Conservation (phyloP, 2,329 filamentous ascomycete genomes). For the Botrytis porri region DNA sequence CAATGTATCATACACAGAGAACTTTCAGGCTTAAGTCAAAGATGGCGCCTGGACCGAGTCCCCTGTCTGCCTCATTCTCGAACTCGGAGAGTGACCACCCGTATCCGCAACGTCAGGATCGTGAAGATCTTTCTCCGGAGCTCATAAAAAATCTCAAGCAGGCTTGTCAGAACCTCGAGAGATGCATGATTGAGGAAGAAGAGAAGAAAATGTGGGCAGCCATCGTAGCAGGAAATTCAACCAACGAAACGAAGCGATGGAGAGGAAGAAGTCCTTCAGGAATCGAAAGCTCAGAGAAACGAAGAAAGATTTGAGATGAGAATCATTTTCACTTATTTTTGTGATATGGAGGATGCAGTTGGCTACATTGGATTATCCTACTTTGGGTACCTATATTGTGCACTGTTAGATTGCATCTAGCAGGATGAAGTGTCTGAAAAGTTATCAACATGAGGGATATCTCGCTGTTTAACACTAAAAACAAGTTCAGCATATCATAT, state of each 20-base stretch:
- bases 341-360: neutral
- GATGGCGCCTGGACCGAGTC: neutral
- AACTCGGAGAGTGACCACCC: no score
- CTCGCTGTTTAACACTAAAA: neutral
- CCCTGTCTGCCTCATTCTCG: neutral
- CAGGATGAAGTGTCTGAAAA: neutral
- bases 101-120: neutral
- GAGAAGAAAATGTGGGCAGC: neutral
- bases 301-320: neutral
- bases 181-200: neutral
- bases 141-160: neutral
- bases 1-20: neutral
- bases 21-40: neutral
- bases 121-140: neutral
- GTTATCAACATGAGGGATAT: neutral
- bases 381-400: neutral
- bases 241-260: neutral
- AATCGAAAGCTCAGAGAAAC: neutral
- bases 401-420: neutral
- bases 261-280: neutral
- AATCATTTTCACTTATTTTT: neutral
- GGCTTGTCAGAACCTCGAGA: neutral
- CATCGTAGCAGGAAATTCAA: neutral
- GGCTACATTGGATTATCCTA: neutral
- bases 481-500: rapidly evolving